Base-by-base conservation (phyloP, 129 eudicot species). In the Tanacetum coccineum region DNA sequence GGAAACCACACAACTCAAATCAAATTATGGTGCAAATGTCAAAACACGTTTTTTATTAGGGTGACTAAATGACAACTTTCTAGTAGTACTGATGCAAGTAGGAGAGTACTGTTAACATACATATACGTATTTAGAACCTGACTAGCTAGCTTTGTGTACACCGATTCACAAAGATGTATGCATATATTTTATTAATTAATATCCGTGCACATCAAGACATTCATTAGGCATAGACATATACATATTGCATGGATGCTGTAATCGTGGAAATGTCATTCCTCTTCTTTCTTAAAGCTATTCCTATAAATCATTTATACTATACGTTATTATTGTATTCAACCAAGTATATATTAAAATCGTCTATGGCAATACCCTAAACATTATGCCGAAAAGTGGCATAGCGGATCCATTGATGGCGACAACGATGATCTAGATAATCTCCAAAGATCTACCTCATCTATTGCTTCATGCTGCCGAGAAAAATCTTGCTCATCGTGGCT, bases 361-460 rank as follows among this genome's bases (percentile, higher is more conserved):
- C 40, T 40, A 42, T 40, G 22, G 17, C 28, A 12, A 13, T 17
- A 50, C 55, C 66, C 40, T 10, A 21, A 36, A 26, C 32, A 44
- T 65, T 68, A 85, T 75, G 77, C 73, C 9, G 88, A 82, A 61
- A 77, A 66, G 30, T 82, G 85, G 47, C 71, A 67, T 53, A 86
- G 32, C 2, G 92, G 85, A 65, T 86, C 85, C 28, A 81, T 69
- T 69, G 59, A 18, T 0, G 59, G 19, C 21, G 59, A 30, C 5
- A 78, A 71, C 3, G 80, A 49, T 3, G 90, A 44, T 67, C 79
- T 55, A 9, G 76, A 73, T 30, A 68, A 68, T 76, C 79, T 77
- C 92, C 76, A 86, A 19, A 81, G 21, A 54, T 84, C 83, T 3
- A 66, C 50, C 62, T 80, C 80, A 52, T 52, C 26, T 58, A 42